Base-by-base conservation (phyloP, 106 monocot species). In the Acanthochlamys bracteata region DNA sequence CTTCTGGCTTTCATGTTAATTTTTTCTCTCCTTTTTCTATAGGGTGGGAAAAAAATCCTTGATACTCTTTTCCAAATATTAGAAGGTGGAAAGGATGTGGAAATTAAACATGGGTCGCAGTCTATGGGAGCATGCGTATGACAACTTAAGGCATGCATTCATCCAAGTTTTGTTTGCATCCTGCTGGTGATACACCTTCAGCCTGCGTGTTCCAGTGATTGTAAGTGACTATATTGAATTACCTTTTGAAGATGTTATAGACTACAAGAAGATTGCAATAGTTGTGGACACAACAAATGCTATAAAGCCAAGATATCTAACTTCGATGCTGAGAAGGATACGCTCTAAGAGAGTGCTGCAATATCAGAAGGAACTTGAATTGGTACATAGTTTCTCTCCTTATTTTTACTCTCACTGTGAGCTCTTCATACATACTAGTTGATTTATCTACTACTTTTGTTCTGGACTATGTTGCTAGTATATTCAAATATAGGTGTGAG, bases 181-280 rank as follows among this genome's bases (percentile, higher is more conserved):
- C 93, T 66, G 93, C 93, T 39, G 93, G 93, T 43, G 93, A 93
- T 66, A 93, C 93, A 8, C 93, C 93, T 14, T 89, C 93, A 24
- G 93, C 89, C 41, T 89, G 89, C 57, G 93, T 52, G 64, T 93
- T 33, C 93, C 93, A 22, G 93, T 93, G 58, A 77, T 93, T 47
- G 81, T 89, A 19, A 93, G 93, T 61, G 89, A 93, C 69, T 75
- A 72, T 22, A 83, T 93, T 46, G 93, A 93, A 68, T 60, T 93
- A 13, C 93, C 93, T 0, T 93, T 93, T 66, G 93, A 93, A 78
- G 88, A 93, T 71, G 78, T 72, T 15, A 80, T 93, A 68, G 78
- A 93, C 75, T 93, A 93, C 63, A 85, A 51, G 56, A 85, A 85
- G 49, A 84, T 93, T 43, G 77, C 93, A 16, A 68, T 93, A 67